Conservation (phyloP, 805 yeast genomes). For the Candida sakaeoensis region DNA sequence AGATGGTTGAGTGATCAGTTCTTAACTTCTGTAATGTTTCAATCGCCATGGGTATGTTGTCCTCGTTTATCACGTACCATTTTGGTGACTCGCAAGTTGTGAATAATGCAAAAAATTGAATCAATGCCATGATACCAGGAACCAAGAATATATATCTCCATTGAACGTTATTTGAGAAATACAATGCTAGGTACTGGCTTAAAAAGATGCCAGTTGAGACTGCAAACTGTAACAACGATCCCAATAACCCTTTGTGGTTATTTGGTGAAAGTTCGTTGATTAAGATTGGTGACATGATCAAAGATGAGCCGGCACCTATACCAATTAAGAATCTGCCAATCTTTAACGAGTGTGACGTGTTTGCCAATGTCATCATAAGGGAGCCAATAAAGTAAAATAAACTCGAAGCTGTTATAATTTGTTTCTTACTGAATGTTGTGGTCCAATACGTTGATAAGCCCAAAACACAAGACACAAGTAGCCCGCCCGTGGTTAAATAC, state of each 20-base stretch:
- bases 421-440: conserved; percentile 22
- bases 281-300: conserved; percentile 39
- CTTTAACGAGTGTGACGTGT: conserved; percentile 16
- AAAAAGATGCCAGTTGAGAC: conserved; percentile 36
- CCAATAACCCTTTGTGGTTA: conserved; percentile 40
- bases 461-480: conserved; percentile 25
- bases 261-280: conserved; percentile 38
- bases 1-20: conserved; percentile 26
- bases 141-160: conserved; percentile 35
- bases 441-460: conserved; percentile 24
- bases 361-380: conserved; percentile 22
- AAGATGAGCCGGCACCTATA: conserved; percentile 35
- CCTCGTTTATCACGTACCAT: conserved; percentile 33
- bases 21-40: conserved; percentile 24
- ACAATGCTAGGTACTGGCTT: conserved; percentile 30
- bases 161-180: conserved; percentile 32
- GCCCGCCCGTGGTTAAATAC: conserved; percentile 35
- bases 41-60: conserved; percentile 27
- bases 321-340: conserved; percentile 35
- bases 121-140: conserved; percentile 21
- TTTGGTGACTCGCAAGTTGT: conserved; percentile 39
- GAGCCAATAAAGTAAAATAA: conserved; percentile 26
- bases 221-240: conserved; percentile 36
- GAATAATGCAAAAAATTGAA: conserved; percentile 29
- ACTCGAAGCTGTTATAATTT: conserved; percentile 19